Evolutionary conservation across 73 alveolate species (phyloP), one percentile per base, ranked within the genome.

Genomic region (Paramecium biaurelia): DNA sequence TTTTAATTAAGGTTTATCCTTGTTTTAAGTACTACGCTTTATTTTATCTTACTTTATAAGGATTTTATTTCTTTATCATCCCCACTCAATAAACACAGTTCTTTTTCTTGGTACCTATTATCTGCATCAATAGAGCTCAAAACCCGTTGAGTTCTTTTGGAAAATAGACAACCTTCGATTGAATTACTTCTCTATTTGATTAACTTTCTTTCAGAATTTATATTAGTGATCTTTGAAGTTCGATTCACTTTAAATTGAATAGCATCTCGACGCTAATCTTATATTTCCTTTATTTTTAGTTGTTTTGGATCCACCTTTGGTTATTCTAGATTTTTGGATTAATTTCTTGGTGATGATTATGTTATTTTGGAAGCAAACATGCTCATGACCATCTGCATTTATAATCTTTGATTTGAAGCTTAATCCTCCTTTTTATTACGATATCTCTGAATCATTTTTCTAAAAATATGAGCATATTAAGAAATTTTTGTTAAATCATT

Each of bases 381-480:
- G 10, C 59, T 74, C 68, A 74, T 37, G 4, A 74, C 87, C 87
- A 74, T 74, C 1, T 37, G 18, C 87, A 74, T 74, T 11, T 74
- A 37, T 28, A 37, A 24, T 74, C 59, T 74, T 41, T 74, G 15
- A 37, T 28, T 20, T 15, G 57, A 18, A 8, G 45, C 34, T 11
- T 41, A 0, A 12, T 37, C 87, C 32, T 74, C 87, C 23, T 74
- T 74, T 74, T 74, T 37, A n/a, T 21, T 24, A 6, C 74, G n/a
- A 42, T 79, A 45, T 41, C 74, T 79, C 2, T 47, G 7, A 42
- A 79, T 41, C 90, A 79, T 79, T 28, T 20, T 79, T 24, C 43
- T 20, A 43, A 79, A 79, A 23, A 79, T 43, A 45, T 79, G 90
- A 24, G 90, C 90, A 79, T 79, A 79, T 79, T 79, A 2, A 42